Percentiles rank a stretch among this genome's conserved stretches.
Conservation (phyloP, 495 filamentous ascomycete genomes). For the Podospora fimiseda region DNA sequence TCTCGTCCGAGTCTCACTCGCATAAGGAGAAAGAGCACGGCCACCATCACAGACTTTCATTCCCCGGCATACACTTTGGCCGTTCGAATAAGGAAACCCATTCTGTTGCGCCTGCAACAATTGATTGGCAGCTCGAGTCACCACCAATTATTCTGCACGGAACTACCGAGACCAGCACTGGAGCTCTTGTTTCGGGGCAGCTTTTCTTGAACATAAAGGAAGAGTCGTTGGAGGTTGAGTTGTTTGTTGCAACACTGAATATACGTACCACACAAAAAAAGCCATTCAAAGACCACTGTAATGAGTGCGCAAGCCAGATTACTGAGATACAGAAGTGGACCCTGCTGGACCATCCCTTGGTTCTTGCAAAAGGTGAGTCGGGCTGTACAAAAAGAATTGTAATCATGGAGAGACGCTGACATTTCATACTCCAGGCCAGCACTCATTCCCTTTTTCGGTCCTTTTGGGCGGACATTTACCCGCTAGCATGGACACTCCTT, state of each 20-base stretch:
- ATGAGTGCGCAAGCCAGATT: slow-evolving; percentile 60
- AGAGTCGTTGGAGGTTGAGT: slow-evolving; percentile 56
- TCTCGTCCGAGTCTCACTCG: slow-evolving; percentile 18
- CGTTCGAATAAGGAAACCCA: slow-evolving; percentile 40
- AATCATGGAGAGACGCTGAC: slow-evolving; percentile 12
- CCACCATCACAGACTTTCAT: slow-evolving; percentile 42
- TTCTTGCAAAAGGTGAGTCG: slow-evolving; percentile 51
- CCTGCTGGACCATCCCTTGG: slow-evolving; percentile 62
- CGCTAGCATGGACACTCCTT: slow-evolving; percentile 64
- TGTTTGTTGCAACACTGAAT: slow-evolving; percentile 61
- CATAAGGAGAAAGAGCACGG: slow-evolving; percentile 29
- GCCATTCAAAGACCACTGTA: slow-evolving; percentile 71
- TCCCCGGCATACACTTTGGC: slow-evolving; percentile 41
- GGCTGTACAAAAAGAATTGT: background rate
- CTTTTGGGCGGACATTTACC: slow-evolving; percentile 82
- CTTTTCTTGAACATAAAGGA: slow-evolving; percentile 66
- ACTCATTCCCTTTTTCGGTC: slow-evolving; percentile 88
- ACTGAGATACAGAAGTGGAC: slow-evolving; percentile 73
- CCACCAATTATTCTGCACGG: slow-evolving; percentile 85
- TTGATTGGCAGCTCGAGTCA: slow-evolving; percentile 79
- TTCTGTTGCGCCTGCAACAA: slow-evolving; percentile 41
- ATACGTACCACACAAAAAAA: slow-evolving; percentile 65
- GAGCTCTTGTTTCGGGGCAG: slow-evolving; percentile 82
- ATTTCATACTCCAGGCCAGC: slow-evolving; percentile 38
- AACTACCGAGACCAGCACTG: slow-evolving; percentile 64